Evolutionary conservation across 139 green algal species (phyloP).

Genomic region (Coelastrella sp.): DNA sequence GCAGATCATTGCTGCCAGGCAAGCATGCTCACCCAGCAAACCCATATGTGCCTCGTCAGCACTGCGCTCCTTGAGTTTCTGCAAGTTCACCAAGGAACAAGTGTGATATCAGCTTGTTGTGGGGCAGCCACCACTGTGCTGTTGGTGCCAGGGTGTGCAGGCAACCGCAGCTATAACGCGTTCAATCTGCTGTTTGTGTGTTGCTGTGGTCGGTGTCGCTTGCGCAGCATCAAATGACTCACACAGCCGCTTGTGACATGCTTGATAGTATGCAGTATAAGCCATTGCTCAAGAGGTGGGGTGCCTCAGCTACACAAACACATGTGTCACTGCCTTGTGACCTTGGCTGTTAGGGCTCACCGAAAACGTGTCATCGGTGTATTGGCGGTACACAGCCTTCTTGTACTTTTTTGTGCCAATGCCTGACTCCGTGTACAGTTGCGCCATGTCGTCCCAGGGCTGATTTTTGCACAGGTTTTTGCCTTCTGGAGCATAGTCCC

Average conservation of each 20-base stretch:
- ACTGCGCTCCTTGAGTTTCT: conserved; percentile 10
- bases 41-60: conserved; percentile 42
- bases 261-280: background rate
- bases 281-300: background rate
- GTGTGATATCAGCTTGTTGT: background rate
- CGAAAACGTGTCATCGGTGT: conserved; percentile 66
- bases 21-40: conserved; percentile 43
- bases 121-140: too few relatives aligned
- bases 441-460: conserved; percentile 2
- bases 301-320: too few relatives aligned
- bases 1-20: background rate
- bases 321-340: too few relatives aligned
- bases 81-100: background rate
- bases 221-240: too few relatives aligned
- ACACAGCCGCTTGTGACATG: too few relatives aligned
- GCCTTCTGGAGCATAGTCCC: conserved; percentile 66
- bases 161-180: too few relatives aligned
- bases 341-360: background rate
- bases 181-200: background rate
- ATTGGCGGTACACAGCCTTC: conserved; percentile 60
- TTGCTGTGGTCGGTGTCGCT: too few relatives aligned
- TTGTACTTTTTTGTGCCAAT: conserved; percentile 59
- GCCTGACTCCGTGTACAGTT: conserved; percentile 31
- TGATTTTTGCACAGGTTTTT: conserved; percentile 27
- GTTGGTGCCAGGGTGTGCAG: too few relatives aligned